Percentiles rank a stretch among this genome's conserved stretches.
These are phyloP conservation scores for Rhodotorula sp. DNA, from an alignment of 1,284 basidiomycete genomes.

Conservation along the genomic window DNA sequence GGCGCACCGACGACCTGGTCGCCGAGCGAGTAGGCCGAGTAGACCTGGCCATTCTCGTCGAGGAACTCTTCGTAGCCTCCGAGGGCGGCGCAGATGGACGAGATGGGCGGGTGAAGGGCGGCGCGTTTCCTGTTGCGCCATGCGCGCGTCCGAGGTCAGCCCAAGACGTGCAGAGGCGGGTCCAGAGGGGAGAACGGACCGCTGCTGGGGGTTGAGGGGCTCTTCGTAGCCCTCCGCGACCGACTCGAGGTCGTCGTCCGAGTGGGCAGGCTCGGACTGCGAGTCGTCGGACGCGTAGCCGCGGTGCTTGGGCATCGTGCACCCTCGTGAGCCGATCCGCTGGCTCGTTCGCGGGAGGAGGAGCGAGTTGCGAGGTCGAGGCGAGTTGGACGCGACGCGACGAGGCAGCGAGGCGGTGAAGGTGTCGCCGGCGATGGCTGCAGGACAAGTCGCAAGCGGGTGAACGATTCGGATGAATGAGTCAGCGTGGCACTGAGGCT, in stretches of 20 bases:
- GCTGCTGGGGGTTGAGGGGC: constrained; percentile 16
- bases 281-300: constrained; percentile 29
- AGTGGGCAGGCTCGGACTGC: neutral
- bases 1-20: constrained; percentile 43
- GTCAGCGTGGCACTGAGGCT: no score
- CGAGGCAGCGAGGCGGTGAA: no score
- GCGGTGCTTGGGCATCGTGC: constrained; percentile 20
- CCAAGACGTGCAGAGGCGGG: no score
- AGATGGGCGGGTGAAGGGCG: constrained; percentile 38
- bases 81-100: constrained; percentile 42
- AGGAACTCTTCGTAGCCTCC: constrained; percentile 46
- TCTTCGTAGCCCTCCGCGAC: neutral
- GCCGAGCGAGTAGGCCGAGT: constrained; percentile 45
- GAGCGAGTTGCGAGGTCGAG: neutral
- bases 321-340: neutral
- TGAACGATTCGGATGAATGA: no score
- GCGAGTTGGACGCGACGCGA: neutral
- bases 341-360: neutral
- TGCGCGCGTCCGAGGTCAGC: neutral
- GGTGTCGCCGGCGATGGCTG: no score
- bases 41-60: constrained; percentile 35
- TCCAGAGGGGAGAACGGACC: neutral
- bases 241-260: constrained; percentile 1
- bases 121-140: constrained; percentile 22
- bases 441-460: no score